Base-by-base conservation (phyloP, 2,329 filamentous ascomycete genomes). In the Pestalotiopsis sp. region DNA sequence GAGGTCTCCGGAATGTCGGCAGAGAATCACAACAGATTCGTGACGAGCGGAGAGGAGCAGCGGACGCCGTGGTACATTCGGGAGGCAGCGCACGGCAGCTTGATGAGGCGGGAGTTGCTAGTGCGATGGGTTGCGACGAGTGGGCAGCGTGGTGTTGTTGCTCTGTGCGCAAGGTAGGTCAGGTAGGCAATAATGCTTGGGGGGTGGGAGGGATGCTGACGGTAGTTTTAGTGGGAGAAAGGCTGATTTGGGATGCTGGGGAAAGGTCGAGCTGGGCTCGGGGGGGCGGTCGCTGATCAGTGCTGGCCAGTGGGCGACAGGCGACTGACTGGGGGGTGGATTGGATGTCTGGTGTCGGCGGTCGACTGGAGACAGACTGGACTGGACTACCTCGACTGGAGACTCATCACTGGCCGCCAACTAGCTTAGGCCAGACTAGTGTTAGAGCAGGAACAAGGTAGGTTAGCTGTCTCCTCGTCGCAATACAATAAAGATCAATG, bases 121-220 rank as follows among this genome's bases (percentile, higher is more conserved):
- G 26, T 61, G 35, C 35, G 58, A 61, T 61, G 58, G 39, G 60
- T 38, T 63, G 60, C 60, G 60, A 63, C 60, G 24, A 63, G 60
- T 44, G 35, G 60, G 60, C 60, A 39, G 35, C 40, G 60, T 44
- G 38, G 60, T 63, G 60, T 63, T 63, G 60, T 48, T 63, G 60
- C 60, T 63, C 60, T 63, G 60, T 63, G 60, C 38, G 60, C 35
- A 22, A 35, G 26, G 56, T 17, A 58, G 56, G 56, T 35, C 44
- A 52, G 44, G 44, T 52, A 52, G 44, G 44, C 44, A 52, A 20
- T 52, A 52, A 52, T 52, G 44, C 44, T 52, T 52, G 44, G 44
- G 44, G 44, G 14, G 44, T n/a, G 44, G 44, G 44, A 52, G 44
- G 44, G 44, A 52, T 52, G 44, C 44, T 10, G 44, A 20, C 44